Base-by-base conservation (phyloP, 2,329 filamentous ascomycete genomes). In the Colletotrichum cordylinicola region DNA sequence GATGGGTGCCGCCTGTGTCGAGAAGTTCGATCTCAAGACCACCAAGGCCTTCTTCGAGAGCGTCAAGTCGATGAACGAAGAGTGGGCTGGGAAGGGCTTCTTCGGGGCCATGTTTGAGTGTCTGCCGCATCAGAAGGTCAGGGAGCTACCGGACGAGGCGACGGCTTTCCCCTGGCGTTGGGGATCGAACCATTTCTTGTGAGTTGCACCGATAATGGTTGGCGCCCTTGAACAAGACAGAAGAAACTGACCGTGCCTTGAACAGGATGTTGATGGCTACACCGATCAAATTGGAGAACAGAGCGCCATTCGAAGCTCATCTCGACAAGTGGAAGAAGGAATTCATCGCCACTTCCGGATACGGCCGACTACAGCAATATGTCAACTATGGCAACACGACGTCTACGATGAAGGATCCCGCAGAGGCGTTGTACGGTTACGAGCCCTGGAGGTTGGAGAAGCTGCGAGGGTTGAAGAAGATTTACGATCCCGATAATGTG, bases 261-360 rank as follows among this genome's bases (percentile, higher is more conserved):
- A 8, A 70, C 35, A 84, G 69, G 78, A 80, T 43, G 85, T 83
- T n/a, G 82, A 79, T 48, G 82, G 24, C 81, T 80, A 65, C 80
- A 80, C 8, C 79, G 81, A 48, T 80, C 83, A 69, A 83, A 83
- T 3, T 58, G 62, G 83, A 82, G 12, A 39, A 71, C 39, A 79
- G 86, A 67, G 82, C 81, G 2, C 79, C 85, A 35, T 81, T 82
- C 1, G 83, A 86, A 33, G 83, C 85, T 0, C 86, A 85, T 83
- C 86, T 87, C 48, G 79, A 79, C 2, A 82, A 85, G 68, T 75
- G 81, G 3, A 78, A 78, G 6, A 78, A 86, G 2, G 85, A 78
- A n/a, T 80, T 83, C 9, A 78, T 83, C 55, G 80, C 80, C 78
- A 81, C 79, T 74, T 72, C 71, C 13, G 33, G 74, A 24, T 33